Evolutionary conservation across 306 rosid genomes (phyloP), one percentile per base, ranked within the genome.

Genomic region (Rubus parviflorus): DNA sequence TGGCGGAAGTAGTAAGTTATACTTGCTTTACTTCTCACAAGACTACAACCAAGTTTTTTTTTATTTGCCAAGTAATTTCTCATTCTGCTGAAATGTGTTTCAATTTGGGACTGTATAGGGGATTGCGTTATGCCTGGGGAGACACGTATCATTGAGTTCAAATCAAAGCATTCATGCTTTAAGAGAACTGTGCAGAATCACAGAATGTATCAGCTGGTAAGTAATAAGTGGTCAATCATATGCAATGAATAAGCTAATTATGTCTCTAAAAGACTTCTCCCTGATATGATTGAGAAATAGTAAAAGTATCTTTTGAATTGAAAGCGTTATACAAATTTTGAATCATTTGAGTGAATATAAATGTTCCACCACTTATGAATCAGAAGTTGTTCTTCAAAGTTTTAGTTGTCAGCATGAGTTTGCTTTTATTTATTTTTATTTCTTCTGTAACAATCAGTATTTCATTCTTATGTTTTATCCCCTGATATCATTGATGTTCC

Each of bases 31-130:
- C 35, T 11, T 58, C 15, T 4, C 14, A 58, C 65, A 58, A 58
- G 37, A 58, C 41, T 30, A 62, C 8, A 62, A 14, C 68, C 13
- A 6, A 14, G 43, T 35, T 25, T 62, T 13, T 60, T 13, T 62
- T 51, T 4, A 51, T 60, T 3, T 23, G 17, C 17, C 17, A 60
- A 3, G 38, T 22, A 22, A 58, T 58, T 22, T 60, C 12, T 42
- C 40, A 23, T 60, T 60, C 40, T 25, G 22, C 37, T 60, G 62
- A 56, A 60, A 10, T 60, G 0, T 60, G 40, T 60, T 4, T 22
- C 37, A 23, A 68, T 68, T 68, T 43, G 72, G 40, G 62, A 56
- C 54, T 68, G 72, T 68, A 68, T 47, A 68, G 72, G 25, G 25
- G 72, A 52, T 11, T 19, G 12, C 6, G 47, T 5, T 38, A 9